Percentiles rank a stretch among this genome's conserved stretches.
These are phyloP conservation scores for Chenopodium quinoa DNA, from an alignment of 148 eudicot genomes.

Conservation along the genomic window DNA sequence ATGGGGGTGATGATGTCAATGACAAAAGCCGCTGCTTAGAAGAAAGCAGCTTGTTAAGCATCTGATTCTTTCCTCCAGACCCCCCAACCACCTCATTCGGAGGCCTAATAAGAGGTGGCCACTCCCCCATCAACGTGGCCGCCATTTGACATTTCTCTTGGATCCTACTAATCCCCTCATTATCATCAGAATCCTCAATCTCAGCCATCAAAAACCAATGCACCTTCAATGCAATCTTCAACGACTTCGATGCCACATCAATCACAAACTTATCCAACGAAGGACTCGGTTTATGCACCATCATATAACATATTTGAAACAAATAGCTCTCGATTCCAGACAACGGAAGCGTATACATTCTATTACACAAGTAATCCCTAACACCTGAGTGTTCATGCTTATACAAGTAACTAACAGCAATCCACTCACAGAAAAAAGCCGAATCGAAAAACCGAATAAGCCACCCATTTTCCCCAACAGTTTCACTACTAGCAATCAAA, in stretches of 20 bases:
- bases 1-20: slow-evolving; percentile 72
- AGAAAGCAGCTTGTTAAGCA: slow-evolving; percentile 71
- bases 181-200: slow-evolving; percentile 93
- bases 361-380: slow-evolving; percentile 84
- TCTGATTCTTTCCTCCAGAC: slow-evolving; percentile 65
- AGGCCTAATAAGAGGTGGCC: slow-evolving; percentile 82
- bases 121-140: slow-evolving; percentile 91
- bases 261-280: slow-evolving; percentile 93
- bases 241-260: slow-evolving; percentile 76
- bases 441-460: slow-evolving; percentile 95
- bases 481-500: slow-evolving; percentile 55
- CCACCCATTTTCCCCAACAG: slow-evolving; percentile 89
- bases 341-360: slow-evolving; percentile 91
- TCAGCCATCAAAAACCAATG: slow-evolving; percentile 98
- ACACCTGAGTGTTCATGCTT: slow-evolving; percentile 95
- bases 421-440: slow-evolving; percentile 97
- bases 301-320: slow-evolving; percentile 91
- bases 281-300: slow-evolving; percentile 95
- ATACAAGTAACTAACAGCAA: slow-evolving; percentile 94
- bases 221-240: slow-evolving; percentile 82
- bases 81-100: slow-evolving; percentile 47
- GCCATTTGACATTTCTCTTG: slow-evolving; percentile 97
- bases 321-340: slow-evolving; percentile 92
- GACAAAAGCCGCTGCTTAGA: slow-evolving; percentile 80
- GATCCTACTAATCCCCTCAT: slow-evolving; percentile 89